Conservation (phyloP, 805 yeast genomes). For the Candida ficus region DNA sequence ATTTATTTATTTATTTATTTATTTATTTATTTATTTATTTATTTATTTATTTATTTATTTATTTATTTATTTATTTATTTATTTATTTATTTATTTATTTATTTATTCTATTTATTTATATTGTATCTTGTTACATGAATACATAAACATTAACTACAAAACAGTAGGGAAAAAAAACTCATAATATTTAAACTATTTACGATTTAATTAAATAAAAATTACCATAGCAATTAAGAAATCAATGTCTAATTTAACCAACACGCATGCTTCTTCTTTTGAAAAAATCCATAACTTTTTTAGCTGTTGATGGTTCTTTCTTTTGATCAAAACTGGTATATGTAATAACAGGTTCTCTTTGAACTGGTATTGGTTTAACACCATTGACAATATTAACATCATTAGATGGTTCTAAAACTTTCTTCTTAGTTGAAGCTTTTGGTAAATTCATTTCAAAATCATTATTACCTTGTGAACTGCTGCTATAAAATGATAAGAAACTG, state of each 20-base stretch:
- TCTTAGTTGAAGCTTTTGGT: conserved; percentile 12
- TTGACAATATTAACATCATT: conserved; percentile 15
- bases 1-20: conserved; percentile 7
- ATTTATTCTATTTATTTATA: too few relatives aligned
- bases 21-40: conserved; percentile 6
- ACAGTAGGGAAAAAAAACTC: background rate
- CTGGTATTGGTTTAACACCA: background rate
- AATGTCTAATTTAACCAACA: conserved; percentile 6
- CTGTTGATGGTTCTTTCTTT: conserved; percentile 62
- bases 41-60: background rate
- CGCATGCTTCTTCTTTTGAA: conserved; percentile 60
- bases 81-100: background rate
- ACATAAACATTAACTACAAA: background rate
- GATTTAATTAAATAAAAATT: too few relatives aligned
- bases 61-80: background rate
- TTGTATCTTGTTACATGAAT: too few relatives aligned
- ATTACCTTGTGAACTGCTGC: conserved; percentile 4
- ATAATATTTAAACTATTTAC: too few relatives aligned
- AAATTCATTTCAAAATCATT: conserved; percentile 12
- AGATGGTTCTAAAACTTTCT: conserved; percentile 23
- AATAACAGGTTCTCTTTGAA: conserved; percentile 12
- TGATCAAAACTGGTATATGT: conserved; percentile 25
- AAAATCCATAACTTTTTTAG: conserved; percentile 72
- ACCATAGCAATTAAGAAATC: too few relatives aligned
- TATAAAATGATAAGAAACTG: conserved; percentile 35